Conservation (phyloP, 192 early-diverging fungal genomes). For the Gigaspora rosea region DNA sequence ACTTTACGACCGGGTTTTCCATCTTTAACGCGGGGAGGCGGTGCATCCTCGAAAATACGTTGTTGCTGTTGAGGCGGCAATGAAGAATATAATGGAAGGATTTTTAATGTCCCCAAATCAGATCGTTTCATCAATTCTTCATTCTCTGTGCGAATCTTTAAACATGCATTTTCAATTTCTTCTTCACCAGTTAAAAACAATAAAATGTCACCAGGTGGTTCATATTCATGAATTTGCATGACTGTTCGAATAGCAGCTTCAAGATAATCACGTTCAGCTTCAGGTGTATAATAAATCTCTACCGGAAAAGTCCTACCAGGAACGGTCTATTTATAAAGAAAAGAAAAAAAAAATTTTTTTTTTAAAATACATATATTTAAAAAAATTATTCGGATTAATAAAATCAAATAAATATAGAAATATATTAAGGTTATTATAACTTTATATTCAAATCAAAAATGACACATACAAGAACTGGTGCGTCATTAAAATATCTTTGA, state of each 20-base stretch:
- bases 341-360: not conserved
- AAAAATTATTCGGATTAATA: too few species aligned
- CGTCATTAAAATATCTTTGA: constrained; percentile 97
- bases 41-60: constrained; percentile 90
- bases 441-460: too few species aligned
- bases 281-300: constrained; percentile 95
- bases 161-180: constrained; percentile 96
- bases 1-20: constrained; percentile 94
- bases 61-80: constrained; percentile 90
- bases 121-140: constrained; percentile 67
- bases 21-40: constrained; percentile 71
- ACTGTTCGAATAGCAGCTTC: constrained; percentile 95
- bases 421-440: too few species aligned
- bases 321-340: constrained; percentile 51
- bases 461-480: constrained; percentile 77
- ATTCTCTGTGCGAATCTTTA: constrained; percentile 74
- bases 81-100: constrained; percentile 89
- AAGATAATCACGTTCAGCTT: constrained; percentile 97
- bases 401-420: too few species aligned
- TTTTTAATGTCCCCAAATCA: constrained; percentile 78
- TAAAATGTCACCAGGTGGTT: constrained; percentile 95
- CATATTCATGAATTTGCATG: constrained; percentile 90
- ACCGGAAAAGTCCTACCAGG: constrained; percentile 99
- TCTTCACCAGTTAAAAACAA: constrained; percentile 98
- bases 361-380: too few species aligned